Evolutionary conservation across 2,329 filamentous ascomycete genomes (phyloP), one percentile per base, ranked within the genome.

Genomic region (Hirsutella thompsonii): DNA sequence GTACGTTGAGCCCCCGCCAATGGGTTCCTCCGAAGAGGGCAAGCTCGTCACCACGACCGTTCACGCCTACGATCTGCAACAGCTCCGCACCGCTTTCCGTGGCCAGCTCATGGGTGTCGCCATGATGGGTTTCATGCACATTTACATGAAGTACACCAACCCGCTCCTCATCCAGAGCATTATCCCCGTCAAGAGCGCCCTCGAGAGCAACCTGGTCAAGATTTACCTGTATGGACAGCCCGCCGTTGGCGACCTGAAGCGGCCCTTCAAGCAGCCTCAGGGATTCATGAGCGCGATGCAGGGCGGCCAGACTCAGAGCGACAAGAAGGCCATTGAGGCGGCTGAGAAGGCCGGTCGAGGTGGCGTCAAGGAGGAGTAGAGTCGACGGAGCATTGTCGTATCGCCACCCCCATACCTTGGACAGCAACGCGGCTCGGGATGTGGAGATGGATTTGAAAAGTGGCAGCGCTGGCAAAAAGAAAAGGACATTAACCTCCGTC

Each of bases 101-200:
- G 76, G 81, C 49, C 90, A 96, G 70, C 68, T 93, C 56, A 96
- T 94, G 85, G 92, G 92, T 45, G 73, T 98, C 44, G 89, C 76
- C 63, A 98, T 98, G 89, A 96, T 98, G 90, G 79, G 67, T 47
- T 85, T 95, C 58, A 96, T 98, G 90, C 92, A 98, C 70, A 52
- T 98, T 47, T 98, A 96, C 80, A 84, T 98, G 75, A 89, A 95
- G 66, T 98, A 96, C 81, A 96, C 89, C 70, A 98, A 96, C 79
- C 92, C 92, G 34, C 84, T 98, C 39, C 72, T 95, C 57, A 94
- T 98, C 70, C 92, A 98, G 78, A 93, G 84, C 63, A 94, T 98
- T 69, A 92, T 98, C 59, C 92, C 92, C 28, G 73, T 96, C 65
- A 98, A 98, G 81, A 76, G 83, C 60, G 90, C 88, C 36, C 76